Evolutionary conservation across 345 rosid species (phyloP), one percentile per base, ranked within the genome.

Genomic region (Citrus cavaleriei): DNA sequence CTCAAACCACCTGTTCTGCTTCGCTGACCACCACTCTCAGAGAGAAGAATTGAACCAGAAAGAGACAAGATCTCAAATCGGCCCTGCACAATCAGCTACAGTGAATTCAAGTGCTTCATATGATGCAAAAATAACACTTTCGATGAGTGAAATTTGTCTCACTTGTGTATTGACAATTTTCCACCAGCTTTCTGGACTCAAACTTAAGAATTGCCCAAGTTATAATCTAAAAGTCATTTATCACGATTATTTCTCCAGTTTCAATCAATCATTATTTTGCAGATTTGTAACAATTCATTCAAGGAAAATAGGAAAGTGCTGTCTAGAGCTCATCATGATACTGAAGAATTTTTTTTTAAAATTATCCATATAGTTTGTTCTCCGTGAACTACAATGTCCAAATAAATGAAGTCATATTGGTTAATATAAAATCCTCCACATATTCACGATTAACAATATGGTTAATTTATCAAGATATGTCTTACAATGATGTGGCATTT

Each of bases 51-150:
- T 61, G 89, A 87, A 68, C 88, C 89, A 51, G 86, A 79, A 30
- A 87, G 83, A n/a, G 89, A 81, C 79, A 85, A 57, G 37, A 87
- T 87, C 76, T 87, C 89, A 66, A 84, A 87, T 79, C 88, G 81
- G 18, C 89, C 89, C 89, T 87, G 88, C 74, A 64, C 58, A 51
- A 38, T 19, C 24, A n/a, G 51, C 30, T 16, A 30, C 7, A 28
- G 67, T 38, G 65, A 27, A 64, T 72, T 28, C 14, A 21, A 79
- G 42, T 51, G 28, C 18, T 5, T 34, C 22, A 18, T 37, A 57
- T 12, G 35, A 71, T 24, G 34, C 42, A 21, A 51, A 49, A 34
- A 51, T 6, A 66, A 16, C n/a, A 30, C 66, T 27, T 64, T 75
- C 1, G 4, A 10, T 32, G 51, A 60, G 49, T 13, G 40, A 74